Conservation (phyloP, 2,329 filamentous ascomycete species). For the Penicillium paneum region DNA sequence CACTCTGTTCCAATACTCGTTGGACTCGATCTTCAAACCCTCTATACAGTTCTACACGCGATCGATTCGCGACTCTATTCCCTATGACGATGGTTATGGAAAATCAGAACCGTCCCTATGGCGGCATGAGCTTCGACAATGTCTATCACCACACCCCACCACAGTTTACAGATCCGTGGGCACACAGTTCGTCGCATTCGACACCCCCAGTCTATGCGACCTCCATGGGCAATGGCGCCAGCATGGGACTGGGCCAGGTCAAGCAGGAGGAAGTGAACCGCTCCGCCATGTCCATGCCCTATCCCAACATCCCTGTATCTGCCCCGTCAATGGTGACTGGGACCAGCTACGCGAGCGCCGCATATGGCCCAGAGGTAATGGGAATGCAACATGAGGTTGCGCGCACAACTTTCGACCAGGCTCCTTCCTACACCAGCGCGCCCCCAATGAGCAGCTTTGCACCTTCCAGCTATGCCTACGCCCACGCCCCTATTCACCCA, state of each 20-base stretch:
- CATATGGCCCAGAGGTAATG: slow-evolving; percentile 65
- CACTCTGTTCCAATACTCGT: not conserved
- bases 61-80: slow-evolving; percentile 27
- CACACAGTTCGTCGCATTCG: slow-evolving; percentile 54
- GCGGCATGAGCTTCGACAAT: slow-evolving; percentile 74
- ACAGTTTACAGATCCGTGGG: slow-evolving; percentile 91
- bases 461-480: slow-evolving; percentile 74
- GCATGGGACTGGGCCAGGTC: slow-evolving; percentile 52
- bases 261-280: slow-evolving; percentile 57
- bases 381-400: slow-evolving; percentile 73
- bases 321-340: slow-evolving; percentile 67
- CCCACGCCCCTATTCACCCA: slow-evolving; percentile 62
- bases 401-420: slow-evolving; percentile 69
- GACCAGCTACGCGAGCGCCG: slow-evolving; percentile 63
- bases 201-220: slow-evolving; percentile 60
- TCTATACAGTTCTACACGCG: slow-evolving; percentile 9
- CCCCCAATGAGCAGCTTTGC: slow-evolving; percentile 68
- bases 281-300: slow-evolving; percentile 65
- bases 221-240: slow-evolving; percentile 59
- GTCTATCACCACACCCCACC: slow-evolving; percentile 63
- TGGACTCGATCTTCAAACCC: not conserved
- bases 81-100: slow-evolving; percentile 96
- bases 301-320: slow-evolving; percentile 68
- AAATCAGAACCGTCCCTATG: slow-evolving; percentile 78
- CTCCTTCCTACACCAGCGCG: slow-evolving; percentile 64